Base-by-base conservation (phyloP, 139 green algal genomes). In the Auxenochlorella pyrenoidosa region DNA sequence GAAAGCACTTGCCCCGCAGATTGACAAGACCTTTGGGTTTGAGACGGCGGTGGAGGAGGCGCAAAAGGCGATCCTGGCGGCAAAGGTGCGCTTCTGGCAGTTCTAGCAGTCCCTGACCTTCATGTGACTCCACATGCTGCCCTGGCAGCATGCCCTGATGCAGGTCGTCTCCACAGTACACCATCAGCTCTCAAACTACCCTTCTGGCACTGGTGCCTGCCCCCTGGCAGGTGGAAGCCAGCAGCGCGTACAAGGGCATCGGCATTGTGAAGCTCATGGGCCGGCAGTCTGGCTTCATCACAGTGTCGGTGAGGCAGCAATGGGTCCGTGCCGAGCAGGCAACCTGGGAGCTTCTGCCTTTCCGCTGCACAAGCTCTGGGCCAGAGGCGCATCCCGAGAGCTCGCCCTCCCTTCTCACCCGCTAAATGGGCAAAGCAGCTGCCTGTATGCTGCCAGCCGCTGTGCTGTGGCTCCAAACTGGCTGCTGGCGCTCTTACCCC, bases 191-290 rank as follows among this genome's bases (percentile, higher is more conserved):
- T 71, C 63, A 34, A 36, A n/a, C 6, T 24, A 44, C n/a, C n/a
- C 6, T 24, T 1, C 28, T 3, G 10, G 5, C 68, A n/a, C 68
- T 75, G 68, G 4, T 6, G n/a, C 30, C 24, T 71, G 63, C 15
- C 32, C 3, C 10, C 63, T 60, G 75, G n/a, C 91, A 96, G 91
- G 93, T 98, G n/a, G 96, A 98, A 92, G 95, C 96, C 12, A 88
- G 71, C 84, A 95, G 89, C 83, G 94, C 92, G 16, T 89, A 94
- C 75, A 89, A 91, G 24, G 95, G 95, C 58, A 82, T 95, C 51
- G 96, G 96, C 66, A 81, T 98, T 28, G 96, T 98, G 28, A 97
- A 98, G 91, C 91, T 98, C 13, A 98, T 98, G 96, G 96, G 96
- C 30, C 87, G 96, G 32, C 91, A 95, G 84, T 96, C 91, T 19